phyloP scores from a whole-genome alignment of 1,284 basidiomycete genomes.

The Cerioporus squamosus region DNA sequence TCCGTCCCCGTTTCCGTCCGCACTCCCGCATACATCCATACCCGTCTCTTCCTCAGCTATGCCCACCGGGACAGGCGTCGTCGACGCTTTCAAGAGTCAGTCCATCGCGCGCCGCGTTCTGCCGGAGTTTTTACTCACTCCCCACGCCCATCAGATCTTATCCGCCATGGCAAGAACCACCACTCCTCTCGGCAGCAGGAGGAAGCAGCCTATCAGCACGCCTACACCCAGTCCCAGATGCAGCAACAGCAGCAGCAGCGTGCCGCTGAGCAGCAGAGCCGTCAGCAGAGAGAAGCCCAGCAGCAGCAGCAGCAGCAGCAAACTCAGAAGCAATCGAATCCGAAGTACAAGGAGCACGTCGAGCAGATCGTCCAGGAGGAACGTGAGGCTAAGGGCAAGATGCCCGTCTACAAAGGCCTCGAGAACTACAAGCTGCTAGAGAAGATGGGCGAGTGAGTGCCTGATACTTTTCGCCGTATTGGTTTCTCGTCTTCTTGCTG shows the following conservation, averaged over 20 bases:
- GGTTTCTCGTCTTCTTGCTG: background rate
- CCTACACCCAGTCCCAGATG: slow-evolving; percentile 25
- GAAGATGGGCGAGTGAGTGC: slow-evolving; percentile 94
- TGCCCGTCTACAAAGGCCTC: slow-evolving; percentile 86
- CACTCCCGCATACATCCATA: slow-evolving; percentile 7
- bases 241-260: slow-evolving; percentile 30
- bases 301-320: slow-evolving; percentile 31
- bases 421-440: slow-evolving; percentile 83
- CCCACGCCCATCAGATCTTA: slow-evolving; percentile 60
- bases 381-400: slow-evolving; percentile 71
- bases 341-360: slow-evolving; percentile 58
- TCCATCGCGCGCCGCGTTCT: background rate
- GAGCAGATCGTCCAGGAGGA: slow-evolving; percentile 83
- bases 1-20: background rate
- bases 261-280: slow-evolving; percentile 32
- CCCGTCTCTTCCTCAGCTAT: slow-evolving; percentile 21
- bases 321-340: slow-evolving; percentile 40
- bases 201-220: slow-evolving; percentile 33
- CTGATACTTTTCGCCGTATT: background rate
- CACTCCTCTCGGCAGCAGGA: slow-evolving; percentile 43
- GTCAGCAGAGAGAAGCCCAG: slow-evolving; percentile 31
- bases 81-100: slow-evolving; percentile 41
- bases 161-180: slow-evolving; percentile 84
- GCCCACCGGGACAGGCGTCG: slow-evolving; percentile 39
- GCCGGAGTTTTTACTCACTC: slow-evolving; percentile 10